phyloP scores from a whole-genome alignment of 441 rosid species.

The Hura crepitans region DNA sequence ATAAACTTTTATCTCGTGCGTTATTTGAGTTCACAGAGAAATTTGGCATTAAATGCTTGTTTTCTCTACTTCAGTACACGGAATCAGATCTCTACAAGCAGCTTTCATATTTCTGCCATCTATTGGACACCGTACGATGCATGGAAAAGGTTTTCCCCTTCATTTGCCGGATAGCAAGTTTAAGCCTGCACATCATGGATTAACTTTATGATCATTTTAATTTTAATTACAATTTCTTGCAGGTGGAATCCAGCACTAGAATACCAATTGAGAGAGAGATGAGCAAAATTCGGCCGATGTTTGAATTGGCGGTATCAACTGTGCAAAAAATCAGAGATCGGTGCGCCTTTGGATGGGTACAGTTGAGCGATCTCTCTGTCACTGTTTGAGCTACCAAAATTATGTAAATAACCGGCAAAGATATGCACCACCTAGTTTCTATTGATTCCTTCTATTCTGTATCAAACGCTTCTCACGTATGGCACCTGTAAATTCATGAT shows the following conservation, averaged over 20 bases:
- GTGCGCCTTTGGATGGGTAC: slow-evolving; percentile 86
- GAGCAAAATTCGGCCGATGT: slow-evolving; percentile 48
- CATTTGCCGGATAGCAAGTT: background rate
- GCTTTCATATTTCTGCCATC: slow-evolving; percentile 71
- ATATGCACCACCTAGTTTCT: background rate
- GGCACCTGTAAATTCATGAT: too few species aligned
- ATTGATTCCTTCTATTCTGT: background rate
- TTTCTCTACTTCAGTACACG: slow-evolving; percentile 57
- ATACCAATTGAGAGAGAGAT: slow-evolving; percentile 57
- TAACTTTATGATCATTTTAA: background rate
- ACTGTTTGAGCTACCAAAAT: slow-evolving; percentile 28
- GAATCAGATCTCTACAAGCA: slow-evolving; percentile 94
- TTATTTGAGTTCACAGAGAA: background rate
- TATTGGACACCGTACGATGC: slow-evolving; percentile 64
- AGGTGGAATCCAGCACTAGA: slow-evolving; percentile 53
- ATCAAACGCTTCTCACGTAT: too few species aligned
- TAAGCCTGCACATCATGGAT: background rate
- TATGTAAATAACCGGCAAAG: background rate
- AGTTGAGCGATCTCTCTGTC: slow-evolving; percentile 45
- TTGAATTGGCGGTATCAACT: slow-evolving; percentile 49
- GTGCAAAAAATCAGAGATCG: slow-evolving; percentile 57
- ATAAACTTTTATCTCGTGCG: background rate
- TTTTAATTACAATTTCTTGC: too few species aligned
- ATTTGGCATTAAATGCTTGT: slow-evolving; percentile 5
- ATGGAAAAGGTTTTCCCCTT: slow-evolving; percentile 54